Conservation (phyloP, 345 rosid species). For the Camelina sativa region DNA sequence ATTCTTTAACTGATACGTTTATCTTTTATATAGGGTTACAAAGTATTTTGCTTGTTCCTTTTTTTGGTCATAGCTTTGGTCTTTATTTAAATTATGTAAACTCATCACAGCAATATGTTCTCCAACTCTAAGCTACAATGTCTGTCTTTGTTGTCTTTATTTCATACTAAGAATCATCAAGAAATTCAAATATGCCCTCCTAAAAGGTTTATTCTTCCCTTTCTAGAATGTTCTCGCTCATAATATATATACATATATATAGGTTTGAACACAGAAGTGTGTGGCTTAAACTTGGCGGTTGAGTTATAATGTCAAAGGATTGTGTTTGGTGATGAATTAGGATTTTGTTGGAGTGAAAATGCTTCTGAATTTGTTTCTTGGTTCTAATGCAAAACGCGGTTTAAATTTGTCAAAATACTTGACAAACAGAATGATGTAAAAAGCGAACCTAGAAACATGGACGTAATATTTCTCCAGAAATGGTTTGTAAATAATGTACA, state of each 20-base stretch:
- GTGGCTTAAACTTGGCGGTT: conserved; percentile 10
- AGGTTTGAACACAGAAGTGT: not conserved
- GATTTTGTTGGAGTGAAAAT: not conserved
- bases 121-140: conserved; percentile 3
- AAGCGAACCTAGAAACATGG: too few species aligned
- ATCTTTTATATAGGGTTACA: conserved; percentile 40
- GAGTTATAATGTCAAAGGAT: not conserved
- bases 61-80: conserved; percentile 29
- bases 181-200: conserved; percentile 10
- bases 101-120: conserved; percentile 35
- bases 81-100: conserved; percentile 21
- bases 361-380: too few species aligned
- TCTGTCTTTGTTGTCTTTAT: conserved; percentile 35
- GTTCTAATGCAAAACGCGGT: not conserved
- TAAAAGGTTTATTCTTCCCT: conserved; percentile 1
- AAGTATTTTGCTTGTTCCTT: conserved; percentile 30
- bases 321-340: conserved; percentile 21
- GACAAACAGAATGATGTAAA: too few species aligned
- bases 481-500: too few species aligned
- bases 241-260: not conserved
- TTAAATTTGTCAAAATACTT: not conserved
- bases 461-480: too few species aligned
- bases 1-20: conserved; percentile 45
- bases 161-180: conserved; percentile 16
- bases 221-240: not conserved